phyloP scores from a whole-genome alignment of 306 rosid genomes.

The Trifolium dubium region DNA sequence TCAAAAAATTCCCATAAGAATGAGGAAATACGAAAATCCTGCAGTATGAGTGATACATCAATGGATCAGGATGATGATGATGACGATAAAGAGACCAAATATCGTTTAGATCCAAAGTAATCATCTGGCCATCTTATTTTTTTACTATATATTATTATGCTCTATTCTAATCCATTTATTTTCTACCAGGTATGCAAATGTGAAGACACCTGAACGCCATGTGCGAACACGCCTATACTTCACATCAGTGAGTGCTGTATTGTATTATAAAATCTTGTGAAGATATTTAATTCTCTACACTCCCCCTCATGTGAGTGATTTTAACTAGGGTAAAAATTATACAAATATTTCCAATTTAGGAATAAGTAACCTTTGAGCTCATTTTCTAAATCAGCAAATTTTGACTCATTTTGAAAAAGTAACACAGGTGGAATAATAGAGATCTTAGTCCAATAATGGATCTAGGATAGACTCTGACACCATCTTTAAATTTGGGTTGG shows the following conservation, averaged over 20 bases:
- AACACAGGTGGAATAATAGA: not conserved
- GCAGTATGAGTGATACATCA: conserved; percentile 56
- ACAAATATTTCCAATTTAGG: conserved; percentile 8
- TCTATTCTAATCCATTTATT: conserved; percentile 32
- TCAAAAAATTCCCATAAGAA: conserved; percentile 59
- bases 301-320: conserved; percentile 4
- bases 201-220: conserved; percentile 94
- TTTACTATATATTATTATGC: conserved; percentile 21
- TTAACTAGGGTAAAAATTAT: conserved; percentile 20
- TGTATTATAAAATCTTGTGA: conserved; percentile 13
- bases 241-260: conserved; percentile 79
- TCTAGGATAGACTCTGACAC: not conserved
- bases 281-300: not conserved
- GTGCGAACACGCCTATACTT: conserved; percentile 97
- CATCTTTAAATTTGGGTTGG: not conserved
- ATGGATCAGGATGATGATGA: conserved; percentile 94
- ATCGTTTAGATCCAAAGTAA: conserved; percentile 98
- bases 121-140: conserved; percentile 27
- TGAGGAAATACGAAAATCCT: conserved; percentile 67
- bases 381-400: too few relatives aligned
- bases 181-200: conserved; percentile 90
- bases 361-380: not conserved
- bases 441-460: too few relatives aligned
- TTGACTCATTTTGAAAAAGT: too few relatives aligned
- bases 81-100: conserved; percentile 92